Evolutionary conservation across 139 green algal genomes (phyloP).

Genomic region (Trebouxia sp.): DNA sequence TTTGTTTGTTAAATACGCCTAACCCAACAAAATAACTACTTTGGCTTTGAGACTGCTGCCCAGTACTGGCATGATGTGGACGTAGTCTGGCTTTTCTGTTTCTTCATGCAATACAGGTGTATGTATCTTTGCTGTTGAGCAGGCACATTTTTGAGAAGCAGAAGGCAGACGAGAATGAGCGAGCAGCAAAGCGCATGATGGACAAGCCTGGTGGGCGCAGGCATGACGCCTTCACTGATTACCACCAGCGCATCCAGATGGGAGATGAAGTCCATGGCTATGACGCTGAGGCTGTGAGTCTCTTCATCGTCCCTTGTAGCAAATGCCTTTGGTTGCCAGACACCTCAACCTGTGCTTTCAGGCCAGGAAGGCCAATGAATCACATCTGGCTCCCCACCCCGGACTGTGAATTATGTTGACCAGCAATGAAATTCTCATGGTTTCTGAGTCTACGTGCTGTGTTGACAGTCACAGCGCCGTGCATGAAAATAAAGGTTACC

Average conservation of each 20-base stretch:
- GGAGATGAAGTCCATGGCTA: slow-evolving; percentile 20
- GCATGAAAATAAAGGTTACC: too few species aligned
- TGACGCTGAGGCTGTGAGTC: slow-evolving; percentile 3
- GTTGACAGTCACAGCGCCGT: too few species aligned
- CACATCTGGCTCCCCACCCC: too few species aligned
- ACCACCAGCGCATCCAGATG: slow-evolving; percentile 8
- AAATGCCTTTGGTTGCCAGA: too few species aligned
- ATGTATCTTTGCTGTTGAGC: neutral
- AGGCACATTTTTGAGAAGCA: slow-evolving; percentile 31
- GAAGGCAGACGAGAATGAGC: slow-evolving; percentile 24
- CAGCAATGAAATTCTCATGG: too few species aligned
- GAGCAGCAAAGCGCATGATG: slow-evolving; percentile 4
- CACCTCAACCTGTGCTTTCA: neutral
- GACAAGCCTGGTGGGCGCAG: neutral
- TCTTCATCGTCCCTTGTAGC: too few species aligned
- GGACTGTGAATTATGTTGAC: neutral
- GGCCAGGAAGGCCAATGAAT: too few species aligned
- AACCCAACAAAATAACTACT: neutral
- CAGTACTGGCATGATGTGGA: neutral
- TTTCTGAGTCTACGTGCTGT: too few species aligned
- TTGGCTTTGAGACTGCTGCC: neutral
- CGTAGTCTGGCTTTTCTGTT: neutral
- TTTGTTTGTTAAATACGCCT: too few species aligned
- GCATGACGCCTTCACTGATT: slow-evolving; percentile 23
- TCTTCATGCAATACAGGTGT: neutral